phyloP scores from a whole-genome alignment of 225 moss, liverwort and hornwort genomes.

The Physcomitrellopsis africana region DNA sequence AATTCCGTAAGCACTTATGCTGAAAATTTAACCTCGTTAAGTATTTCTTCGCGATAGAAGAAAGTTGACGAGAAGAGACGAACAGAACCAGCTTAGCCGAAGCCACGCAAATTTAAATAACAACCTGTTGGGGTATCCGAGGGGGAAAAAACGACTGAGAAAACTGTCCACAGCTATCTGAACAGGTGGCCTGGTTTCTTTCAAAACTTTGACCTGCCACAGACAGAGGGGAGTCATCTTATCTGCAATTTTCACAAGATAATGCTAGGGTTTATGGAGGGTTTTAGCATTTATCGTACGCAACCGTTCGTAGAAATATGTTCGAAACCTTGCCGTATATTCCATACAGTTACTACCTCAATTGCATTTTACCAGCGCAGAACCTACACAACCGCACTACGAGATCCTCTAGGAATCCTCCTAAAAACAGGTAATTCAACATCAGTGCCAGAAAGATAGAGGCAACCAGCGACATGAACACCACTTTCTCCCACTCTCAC shows the following conservation, averaged over 20 bases:
- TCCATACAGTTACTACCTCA: neutral
- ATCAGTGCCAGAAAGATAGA: neutral
- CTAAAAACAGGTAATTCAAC: neutral
- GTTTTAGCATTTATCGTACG: conserved; percentile 24
- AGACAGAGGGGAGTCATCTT: neutral
- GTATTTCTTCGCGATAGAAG: neutral
- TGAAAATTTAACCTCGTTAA: neutral
- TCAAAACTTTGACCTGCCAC: conserved; percentile 71
- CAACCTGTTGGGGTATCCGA: conserved; percentile 93
- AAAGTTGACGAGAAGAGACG: neutral
- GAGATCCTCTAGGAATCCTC: neutral
- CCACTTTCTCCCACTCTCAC: neutral
- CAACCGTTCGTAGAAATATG: neutral
- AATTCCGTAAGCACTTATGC: neutral
- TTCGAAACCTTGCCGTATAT: neutral
- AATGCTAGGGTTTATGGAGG: conserved; percentile 36
- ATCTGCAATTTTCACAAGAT: neutral
- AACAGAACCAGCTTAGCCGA: neutral
- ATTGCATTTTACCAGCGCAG: conserved; percentile 1
- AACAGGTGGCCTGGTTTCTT: conserved; percentile 75
- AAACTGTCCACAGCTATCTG: conserved; percentile 88
- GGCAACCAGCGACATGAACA: neutral
- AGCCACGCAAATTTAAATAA: neutral
- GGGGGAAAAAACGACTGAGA: conserved; percentile 90
- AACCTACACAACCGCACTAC: neutral